Base-by-base conservation (phyloP, 306 rosid genomes). In the Senna siamea region DNA sequence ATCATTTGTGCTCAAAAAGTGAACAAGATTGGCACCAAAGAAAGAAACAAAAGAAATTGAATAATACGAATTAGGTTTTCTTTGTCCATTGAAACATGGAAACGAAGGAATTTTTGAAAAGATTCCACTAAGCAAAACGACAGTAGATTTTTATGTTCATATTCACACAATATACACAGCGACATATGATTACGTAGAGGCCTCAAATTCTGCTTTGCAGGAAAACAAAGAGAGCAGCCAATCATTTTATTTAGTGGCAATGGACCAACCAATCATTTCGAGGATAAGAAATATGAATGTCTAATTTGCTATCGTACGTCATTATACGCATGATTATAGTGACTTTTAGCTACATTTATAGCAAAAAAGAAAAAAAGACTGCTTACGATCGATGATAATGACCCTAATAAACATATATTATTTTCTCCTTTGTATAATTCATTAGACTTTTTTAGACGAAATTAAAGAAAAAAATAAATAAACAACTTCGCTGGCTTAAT, bases 221-320 rank as follows among this genome's bases (percentile, higher is more conserved):
- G 63, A 84, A 55, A 79, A 75, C 47, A 80, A 73, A 26, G 63
- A 41, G 55, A 51, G 72, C 47, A 47, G 17, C 75, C 76, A 72
- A 68, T 83, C 43, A 30, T 66, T 68, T 68, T 68, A 51, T 19
- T 34, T 46, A 41, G 5, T 26, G 47, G 7, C 15, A 72, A 44
- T 63, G 64, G 75, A 55, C 43, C 56, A 47, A 67, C 77, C 89
- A 81, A 75, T 84, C 82, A 75, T 83, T 66, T 43, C 46, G 37
- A 70, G 72, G 78, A 85, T 77, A 72, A 48, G 51, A 38, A 38
- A 60, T 44, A 34, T 14, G 44, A 60, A 8, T 13, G 7, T 60
- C 46, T 60, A 34, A 56, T 69, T 43, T 46, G 19, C 13, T 51
- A 60, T 83, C 30, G n/a, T 13, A 55, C 81, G 82, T 80, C 82